Conservation (phyloP, 1,139 yeast species). For the Pichia norvegensis region DNA sequence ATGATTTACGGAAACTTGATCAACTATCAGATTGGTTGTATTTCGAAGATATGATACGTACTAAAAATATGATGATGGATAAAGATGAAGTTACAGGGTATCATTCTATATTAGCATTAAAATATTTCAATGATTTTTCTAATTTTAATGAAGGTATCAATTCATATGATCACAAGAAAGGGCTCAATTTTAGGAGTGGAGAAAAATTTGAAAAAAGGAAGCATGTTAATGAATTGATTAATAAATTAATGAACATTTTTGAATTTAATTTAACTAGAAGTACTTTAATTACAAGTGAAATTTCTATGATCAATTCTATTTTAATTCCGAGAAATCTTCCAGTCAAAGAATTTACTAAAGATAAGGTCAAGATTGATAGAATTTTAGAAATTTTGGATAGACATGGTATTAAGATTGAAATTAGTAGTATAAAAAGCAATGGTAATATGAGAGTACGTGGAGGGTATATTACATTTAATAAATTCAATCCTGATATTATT, state of each 20-base stretch:
- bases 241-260: slow-evolving; percentile 7
- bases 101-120: slow-evolving; percentile 50
- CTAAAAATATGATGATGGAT: slow-evolving; percentile 24
- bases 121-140: slow-evolving; percentile 55
- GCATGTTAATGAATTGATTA: slow-evolving; percentile 15
- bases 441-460: not conserved
- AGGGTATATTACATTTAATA: not conserved
- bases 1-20: slow-evolving; percentile 45
- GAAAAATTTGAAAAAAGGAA: slow-evolving; percentile 19
- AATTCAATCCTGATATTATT: slow-evolving; percentile 9
- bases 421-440: not conserved
- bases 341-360: slow-evolving; percentile 26
- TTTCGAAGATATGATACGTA: slow-evolving; percentile 50
- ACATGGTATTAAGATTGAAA: slow-evolving; percentile 5
- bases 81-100: slow-evolving; percentile 49
- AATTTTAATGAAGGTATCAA: slow-evolving; percentile 38
- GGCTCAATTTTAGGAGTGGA: slow-evolving; percentile 7
- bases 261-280: slow-evolving; percentile 1
- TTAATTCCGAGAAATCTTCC: slow-evolving; percentile 32
- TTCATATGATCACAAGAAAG: slow-evolving; percentile 18
- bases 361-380: slow-evolving; percentile 1
- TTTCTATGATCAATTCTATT: slow-evolving; percentile 43
- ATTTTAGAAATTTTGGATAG: slow-evolving; percentile 4
- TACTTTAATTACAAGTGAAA: slow-evolving; percentile 24
- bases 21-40: slow-evolving; percentile 69